Conservation (phyloP, 2,329 filamentous ascomycete genomes). For the Pseudophaeomoniella oleicola region DNA sequence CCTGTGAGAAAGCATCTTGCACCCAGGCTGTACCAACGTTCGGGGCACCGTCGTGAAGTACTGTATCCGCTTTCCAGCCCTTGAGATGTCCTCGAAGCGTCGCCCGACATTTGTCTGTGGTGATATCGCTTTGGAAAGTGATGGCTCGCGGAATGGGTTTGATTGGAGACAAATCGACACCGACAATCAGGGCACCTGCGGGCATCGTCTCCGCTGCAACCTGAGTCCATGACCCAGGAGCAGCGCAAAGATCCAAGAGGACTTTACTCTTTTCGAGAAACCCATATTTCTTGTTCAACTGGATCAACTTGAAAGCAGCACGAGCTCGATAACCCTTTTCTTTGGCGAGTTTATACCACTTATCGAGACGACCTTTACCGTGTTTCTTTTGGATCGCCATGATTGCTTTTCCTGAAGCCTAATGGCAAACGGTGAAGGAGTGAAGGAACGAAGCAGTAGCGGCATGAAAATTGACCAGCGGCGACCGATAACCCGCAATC, state of each 20-base stretch:
- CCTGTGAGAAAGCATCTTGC: slow-evolving; percentile 96
- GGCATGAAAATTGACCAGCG: no score
- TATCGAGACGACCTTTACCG: slow-evolving; percentile 24
- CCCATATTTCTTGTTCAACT: slow-evolving; percentile 97
- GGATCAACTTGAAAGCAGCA: slow-evolving; percentile 95
- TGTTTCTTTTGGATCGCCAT: slow-evolving; percentile 98
- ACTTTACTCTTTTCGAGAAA: slow-evolving; percentile 96
- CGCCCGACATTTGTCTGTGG: slow-evolving; percentile 85
- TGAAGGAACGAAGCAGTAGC: no score
- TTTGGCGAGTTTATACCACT: slow-evolving; percentile 97
- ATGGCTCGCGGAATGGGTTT: slow-evolving; percentile 91
- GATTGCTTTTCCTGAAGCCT: no score
- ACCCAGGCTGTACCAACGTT: slow-evolving; percentile 98
- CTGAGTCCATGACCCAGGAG: slow-evolving; percentile 95
- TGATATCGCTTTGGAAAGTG: slow-evolving; percentile 95
- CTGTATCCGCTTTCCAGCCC: slow-evolving; percentile 89
- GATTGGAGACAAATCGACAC: slow-evolving; percentile 87
- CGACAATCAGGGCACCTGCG: slow-evolving; percentile 73
- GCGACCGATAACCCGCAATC: background rate
- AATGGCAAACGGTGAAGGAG: no score
- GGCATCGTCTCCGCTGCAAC: slow-evolving; percentile 95
- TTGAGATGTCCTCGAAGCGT: slow-evolving; percentile 84
- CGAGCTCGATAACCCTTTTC: slow-evolving; percentile 94
- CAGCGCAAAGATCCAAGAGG: slow-evolving; percentile 90
- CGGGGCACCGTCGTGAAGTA: slow-evolving; percentile 90